These are phyloP conservation scores for Talaromyces sp. DNA, from an alignment of 2,329 filamentous ascomycete genomes.

Conservation along the genomic window DNA sequence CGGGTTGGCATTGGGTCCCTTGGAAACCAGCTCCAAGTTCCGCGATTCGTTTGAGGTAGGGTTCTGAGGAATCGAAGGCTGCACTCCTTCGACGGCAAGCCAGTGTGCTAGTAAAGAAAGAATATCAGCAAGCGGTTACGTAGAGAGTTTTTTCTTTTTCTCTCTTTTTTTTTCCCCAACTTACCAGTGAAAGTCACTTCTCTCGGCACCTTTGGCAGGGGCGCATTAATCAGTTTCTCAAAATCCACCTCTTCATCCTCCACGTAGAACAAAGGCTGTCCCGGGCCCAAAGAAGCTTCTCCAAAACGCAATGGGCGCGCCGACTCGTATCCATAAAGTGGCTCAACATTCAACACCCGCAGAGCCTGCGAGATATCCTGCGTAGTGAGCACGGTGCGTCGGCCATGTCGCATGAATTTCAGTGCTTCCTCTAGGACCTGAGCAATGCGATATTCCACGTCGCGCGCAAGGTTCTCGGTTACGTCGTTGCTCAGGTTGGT, in stretches of 20 bases:
- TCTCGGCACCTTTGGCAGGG: slow-evolving; percentile 86
- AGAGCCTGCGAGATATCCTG: slow-evolving; percentile 86
- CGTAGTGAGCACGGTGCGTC: slow-evolving; percentile 79
- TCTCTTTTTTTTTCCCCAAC: neutral
- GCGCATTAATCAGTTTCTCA: slow-evolving; percentile 96
- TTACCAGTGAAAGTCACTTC: slow-evolving; percentile 87
- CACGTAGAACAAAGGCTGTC: slow-evolving; percentile 92
- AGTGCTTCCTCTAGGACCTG: slow-evolving; percentile 91
- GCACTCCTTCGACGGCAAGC: slow-evolving; percentile 95
- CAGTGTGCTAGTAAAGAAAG: slow-evolving; percentile 66
- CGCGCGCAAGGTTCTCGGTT: slow-evolving; percentile 79
- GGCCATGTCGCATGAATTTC: slow-evolving; percentile 90
- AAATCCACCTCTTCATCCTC: slow-evolving; percentile 99
- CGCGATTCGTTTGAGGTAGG: slow-evolving; percentile 80
- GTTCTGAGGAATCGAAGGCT: slow-evolving; percentile 94
- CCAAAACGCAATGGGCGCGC: slow-evolving; percentile 84
- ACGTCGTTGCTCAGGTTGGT: slow-evolving; percentile 76
- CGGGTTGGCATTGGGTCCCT: slow-evolving; percentile 82
- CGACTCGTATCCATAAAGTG: slow-evolving; percentile 92
- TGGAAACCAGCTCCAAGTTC: slow-evolving; percentile 79
- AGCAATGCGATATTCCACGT: slow-evolving; percentile 90
- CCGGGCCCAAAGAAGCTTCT: slow-evolving; percentile 86
- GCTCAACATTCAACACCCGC: slow-evolving; percentile 83
- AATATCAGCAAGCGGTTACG: slow-evolving; percentile 8
- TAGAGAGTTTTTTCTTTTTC: neutral